Conservation (phyloP, 2,329 filamentous ascomycete genomes). For the Talaromyces sp. region DNA sequence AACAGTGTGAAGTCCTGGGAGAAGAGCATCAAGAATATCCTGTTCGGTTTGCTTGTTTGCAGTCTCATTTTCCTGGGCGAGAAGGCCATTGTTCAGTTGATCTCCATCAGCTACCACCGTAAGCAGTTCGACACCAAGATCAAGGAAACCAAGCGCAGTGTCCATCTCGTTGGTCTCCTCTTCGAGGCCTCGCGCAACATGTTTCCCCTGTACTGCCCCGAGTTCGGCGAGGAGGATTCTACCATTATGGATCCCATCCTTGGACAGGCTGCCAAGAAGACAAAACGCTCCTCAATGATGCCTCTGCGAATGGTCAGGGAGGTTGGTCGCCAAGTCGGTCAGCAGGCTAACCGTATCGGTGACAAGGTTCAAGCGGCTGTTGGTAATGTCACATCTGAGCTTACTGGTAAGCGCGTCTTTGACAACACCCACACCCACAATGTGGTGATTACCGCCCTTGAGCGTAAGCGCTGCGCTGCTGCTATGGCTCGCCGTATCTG, state of each 20-base stretch:
- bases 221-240: slow-evolving; percentile 90
- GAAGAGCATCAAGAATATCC: slow-evolving; percentile 58
- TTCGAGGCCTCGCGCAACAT: slow-evolving; percentile 87
- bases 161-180: slow-evolving; percentile 78
- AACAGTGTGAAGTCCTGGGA: slow-evolving; percentile 53
- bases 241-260: slow-evolving; percentile 83
- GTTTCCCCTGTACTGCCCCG: slow-evolving; percentile 88
- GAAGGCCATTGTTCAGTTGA: slow-evolving; percentile 64
- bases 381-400: slow-evolving; percentile 89
- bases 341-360: slow-evolving; percentile 76
- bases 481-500: slow-evolving; percentile 93
- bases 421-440: slow-evolving; percentile 90
- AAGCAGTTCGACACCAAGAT: slow-evolving; percentile 72
- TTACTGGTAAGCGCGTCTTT: slow-evolving; percentile 94
- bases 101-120: slow-evolving; percentile 69
- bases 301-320: slow-evolving; percentile 72
- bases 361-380: slow-evolving; percentile 93
- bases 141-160: slow-evolving; percentile 84
- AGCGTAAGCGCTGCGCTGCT: slow-evolving; percentile 80
- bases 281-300: slow-evolving; percentile 64
- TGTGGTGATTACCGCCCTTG: slow-evolving; percentile 83
- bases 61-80: slow-evolving; percentile 61
- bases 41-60: slow-evolving; percentile 60
- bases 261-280: slow-evolving; percentile 61
- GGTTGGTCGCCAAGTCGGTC: slow-evolving; percentile 63